Evolutionary conservation across 768 basidiomycete species (phyloP).

Genomic region (Amanita exitialis): DNA sequence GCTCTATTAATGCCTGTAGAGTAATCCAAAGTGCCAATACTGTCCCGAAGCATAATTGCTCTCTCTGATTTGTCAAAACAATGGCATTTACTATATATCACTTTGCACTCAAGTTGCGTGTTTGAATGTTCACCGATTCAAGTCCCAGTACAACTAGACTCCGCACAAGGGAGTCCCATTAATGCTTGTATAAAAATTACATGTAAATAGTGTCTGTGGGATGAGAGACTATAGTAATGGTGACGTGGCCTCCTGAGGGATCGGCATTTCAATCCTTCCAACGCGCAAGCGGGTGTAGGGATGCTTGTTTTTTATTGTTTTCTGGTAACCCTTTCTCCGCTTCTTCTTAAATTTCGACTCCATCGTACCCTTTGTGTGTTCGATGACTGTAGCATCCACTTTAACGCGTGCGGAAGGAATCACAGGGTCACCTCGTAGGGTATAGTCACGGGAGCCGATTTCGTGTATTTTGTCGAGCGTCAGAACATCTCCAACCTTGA

Average conservation of each 20-base stretch:
- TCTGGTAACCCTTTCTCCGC: slow-evolving; percentile 95
- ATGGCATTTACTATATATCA: too few relatives aligned
- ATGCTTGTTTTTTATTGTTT: slow-evolving; percentile 89
- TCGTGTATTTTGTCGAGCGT: slow-evolving; percentile 83
- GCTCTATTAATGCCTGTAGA: background rate
- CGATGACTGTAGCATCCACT: slow-evolving; percentile 86
- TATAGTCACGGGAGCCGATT: slow-evolving; percentile 92
- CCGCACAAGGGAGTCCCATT: background rate
- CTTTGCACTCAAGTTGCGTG: too few relatives aligned
- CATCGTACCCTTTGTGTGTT: slow-evolving; percentile 94
- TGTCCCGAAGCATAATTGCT: too few relatives aligned
- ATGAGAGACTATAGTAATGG: slow-evolving; percentile 15
- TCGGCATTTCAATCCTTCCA: slow-evolving; percentile 53
- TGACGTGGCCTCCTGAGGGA: slow-evolving; percentile 7
- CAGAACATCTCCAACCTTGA: slow-evolving; percentile 78
- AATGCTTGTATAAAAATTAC: background rate
- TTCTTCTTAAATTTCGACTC: slow-evolving; percentile 94
- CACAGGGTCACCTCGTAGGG: slow-evolving; percentile 69
- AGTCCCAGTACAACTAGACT: too few relatives aligned
- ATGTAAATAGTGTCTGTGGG: slow-evolving; percentile 9
- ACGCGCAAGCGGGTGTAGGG: slow-evolving; percentile 93
- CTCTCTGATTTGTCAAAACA: too few relatives aligned
- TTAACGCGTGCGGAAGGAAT: slow-evolving; percentile 58
- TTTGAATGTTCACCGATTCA: too few relatives aligned
- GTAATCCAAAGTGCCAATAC: too few relatives aligned